Evolutionary conservation across 345 rosid species (phyloP).

Genomic region (Eucalyptus globulus): DNA sequence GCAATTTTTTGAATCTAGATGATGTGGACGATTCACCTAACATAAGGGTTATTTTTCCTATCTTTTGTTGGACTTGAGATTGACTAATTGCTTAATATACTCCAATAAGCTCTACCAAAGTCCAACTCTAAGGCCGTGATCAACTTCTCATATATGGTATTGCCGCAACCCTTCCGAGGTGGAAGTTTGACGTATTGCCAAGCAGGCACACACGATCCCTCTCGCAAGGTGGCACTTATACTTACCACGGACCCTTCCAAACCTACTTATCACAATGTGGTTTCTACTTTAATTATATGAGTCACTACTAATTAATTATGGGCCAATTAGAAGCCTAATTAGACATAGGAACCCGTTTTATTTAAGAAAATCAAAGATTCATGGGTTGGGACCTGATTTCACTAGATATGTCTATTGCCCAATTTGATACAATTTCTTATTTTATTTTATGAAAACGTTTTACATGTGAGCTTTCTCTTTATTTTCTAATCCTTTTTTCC

Average conservation of each 20-base stretch:
- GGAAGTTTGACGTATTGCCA: background rate
- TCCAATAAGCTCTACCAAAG: background rate
- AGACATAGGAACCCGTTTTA: background rate
- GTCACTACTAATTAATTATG: background rate
- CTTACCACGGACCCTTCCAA: background rate
- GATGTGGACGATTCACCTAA: background rate
- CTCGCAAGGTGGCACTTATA: background rate
- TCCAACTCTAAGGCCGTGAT: background rate
- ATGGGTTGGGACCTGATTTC: background rate
- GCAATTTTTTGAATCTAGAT: background rate
- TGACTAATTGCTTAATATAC: background rate
- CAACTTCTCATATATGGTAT: background rate
- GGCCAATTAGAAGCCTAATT: background rate
- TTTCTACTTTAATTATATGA: background rate
- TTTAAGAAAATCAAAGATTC: too few relatives aligned
- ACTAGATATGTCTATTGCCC: background rate
- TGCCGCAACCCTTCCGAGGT: background rate
- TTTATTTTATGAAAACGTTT: background rate
- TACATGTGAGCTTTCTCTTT: background rate
- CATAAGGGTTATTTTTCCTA: background rate
- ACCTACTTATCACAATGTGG: background rate
- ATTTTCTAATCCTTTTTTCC: background rate
- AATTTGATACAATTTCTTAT: too few relatives aligned
- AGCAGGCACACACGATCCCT: fast-evolving
- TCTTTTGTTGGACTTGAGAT: background rate